A percentile compares a stretch with the other conserved stretches of the same genome.
Conservation (phyloP, 73 alveolate genomes). For the Symbiodinium natans region DNA sequence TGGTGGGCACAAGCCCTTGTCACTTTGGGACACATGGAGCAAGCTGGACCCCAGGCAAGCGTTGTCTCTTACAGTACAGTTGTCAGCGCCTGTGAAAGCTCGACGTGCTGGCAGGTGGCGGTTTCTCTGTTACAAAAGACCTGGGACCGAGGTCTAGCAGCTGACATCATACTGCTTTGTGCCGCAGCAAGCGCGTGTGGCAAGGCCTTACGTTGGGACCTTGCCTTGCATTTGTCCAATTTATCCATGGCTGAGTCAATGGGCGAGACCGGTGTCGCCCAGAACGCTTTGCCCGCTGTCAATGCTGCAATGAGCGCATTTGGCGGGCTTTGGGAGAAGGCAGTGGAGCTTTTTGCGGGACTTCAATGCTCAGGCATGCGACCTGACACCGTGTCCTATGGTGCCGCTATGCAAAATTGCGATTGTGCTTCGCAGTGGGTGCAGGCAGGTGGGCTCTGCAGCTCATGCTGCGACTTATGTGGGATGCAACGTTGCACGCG, state of each 20-base stretch:
- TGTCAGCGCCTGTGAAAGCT: not conserved
- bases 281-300: not conserved
- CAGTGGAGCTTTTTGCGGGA: not conserved
- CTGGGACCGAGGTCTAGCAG: not conserved
- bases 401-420: not conserved
- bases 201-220: not conserved
- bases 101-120: not conserved
- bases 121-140: not conserved
- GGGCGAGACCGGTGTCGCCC: not conserved
- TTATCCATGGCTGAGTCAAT: not conserved
- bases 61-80: slow-evolving; percentile 4
- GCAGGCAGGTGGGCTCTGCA: not conserved
- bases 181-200: slow-evolving; percentile 4
- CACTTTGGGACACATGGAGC: not conserved
- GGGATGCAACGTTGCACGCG: no score
- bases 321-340: not conserved
- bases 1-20: not conserved
- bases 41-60: not conserved
- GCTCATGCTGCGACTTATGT: not conserved
- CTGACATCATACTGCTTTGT: not conserved
- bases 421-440: slow-evolving; percentile 3
- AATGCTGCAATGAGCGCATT: not conserved
- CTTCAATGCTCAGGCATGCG: not conserved
- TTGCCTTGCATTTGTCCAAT: not conserved
- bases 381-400: not conserved